Evolutionary conservation across 2,329 filamentous ascomycete species (phyloP).

Genomic region (Fusarium begoniae): DNA sequence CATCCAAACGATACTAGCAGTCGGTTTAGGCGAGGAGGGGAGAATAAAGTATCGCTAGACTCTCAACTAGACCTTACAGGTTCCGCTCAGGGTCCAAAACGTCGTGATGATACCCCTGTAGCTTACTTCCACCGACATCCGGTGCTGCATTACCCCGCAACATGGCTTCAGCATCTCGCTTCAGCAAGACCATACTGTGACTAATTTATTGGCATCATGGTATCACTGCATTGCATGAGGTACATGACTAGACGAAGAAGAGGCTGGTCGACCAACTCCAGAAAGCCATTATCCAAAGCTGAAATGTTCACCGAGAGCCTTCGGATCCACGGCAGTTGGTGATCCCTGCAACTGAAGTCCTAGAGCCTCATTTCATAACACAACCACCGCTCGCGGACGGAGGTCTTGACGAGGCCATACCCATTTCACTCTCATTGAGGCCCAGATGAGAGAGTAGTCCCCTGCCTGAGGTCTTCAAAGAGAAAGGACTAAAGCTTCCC

Average conservation of each 20-base stretch:
- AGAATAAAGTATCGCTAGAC: not conserved
- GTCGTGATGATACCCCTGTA: not conserved
- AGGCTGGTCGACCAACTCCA: not conserved
- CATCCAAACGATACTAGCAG: not conserved
- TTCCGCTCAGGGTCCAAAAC: not conserved
- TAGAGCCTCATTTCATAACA: not conserved
- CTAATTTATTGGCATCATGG: not conserved
- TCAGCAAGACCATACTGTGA: not conserved
- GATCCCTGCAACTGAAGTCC: not conserved
- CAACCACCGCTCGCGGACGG: not conserved
- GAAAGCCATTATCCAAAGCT: not conserved
- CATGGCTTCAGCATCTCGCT: not conserved
- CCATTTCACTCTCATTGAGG: too few relatives aligned
- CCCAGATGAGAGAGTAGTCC: too few relatives aligned
- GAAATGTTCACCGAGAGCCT: not conserved
- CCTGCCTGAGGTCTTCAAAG: too few relatives aligned
- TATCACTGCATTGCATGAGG: not conserved
- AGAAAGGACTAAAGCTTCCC: not conserved
- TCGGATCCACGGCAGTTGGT: not conserved
- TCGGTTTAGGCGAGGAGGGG: not conserved
- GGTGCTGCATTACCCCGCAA: not conserved
- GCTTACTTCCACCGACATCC: not conserved
- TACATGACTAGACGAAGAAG: not conserved
- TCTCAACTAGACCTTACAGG: fast-evolving
- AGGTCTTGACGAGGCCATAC: not conserved